Evolutionary conservation across 176 grass and related monocot species (phyloP).

Genomic region (Microstegium vimineum): DNA sequence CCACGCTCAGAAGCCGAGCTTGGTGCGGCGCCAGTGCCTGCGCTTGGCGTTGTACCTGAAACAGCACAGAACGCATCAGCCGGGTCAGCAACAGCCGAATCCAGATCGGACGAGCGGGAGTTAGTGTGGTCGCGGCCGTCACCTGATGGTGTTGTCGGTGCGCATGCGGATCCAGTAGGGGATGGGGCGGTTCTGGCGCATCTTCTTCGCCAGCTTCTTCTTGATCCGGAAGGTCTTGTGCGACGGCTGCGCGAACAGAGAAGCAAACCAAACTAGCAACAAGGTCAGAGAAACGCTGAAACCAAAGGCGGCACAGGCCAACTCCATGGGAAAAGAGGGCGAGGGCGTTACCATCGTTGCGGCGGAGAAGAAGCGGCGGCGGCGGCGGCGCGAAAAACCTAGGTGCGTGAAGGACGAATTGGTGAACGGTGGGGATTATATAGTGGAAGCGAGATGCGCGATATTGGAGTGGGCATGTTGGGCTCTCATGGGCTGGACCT

Average conservation of each 20-base stretch:
- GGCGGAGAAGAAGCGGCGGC: slow-evolving; percentile 9
- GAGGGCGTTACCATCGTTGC: slow-evolving; percentile 43
- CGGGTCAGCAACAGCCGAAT: not conserved
- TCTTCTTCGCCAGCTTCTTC: slow-evolving; percentile 94
- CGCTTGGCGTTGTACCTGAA: slow-evolving; percentile 97
- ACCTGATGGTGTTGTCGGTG: slow-evolving; percentile 93
- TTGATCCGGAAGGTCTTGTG: slow-evolving; percentile 95
- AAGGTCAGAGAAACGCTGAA: not conserved
- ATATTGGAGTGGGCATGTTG: not conserved
- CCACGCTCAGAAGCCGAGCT: slow-evolving; percentile 77
- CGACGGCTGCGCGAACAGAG: slow-evolving; percentile 48
- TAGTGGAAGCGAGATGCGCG: not conserved
- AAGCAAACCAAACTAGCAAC: not conserved
- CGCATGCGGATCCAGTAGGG: slow-evolving; percentile 96
- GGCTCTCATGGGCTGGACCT: slow-evolving; percentile 5
- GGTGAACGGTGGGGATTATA: slow-evolving; percentile 24
- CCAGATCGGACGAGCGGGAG: not conserved
- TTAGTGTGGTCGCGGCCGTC: not conserved
- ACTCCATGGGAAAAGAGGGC: not conserved
- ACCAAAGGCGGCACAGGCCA: not conserved
- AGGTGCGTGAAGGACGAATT: slow-evolving; percentile 25
- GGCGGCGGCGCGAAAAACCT: slow-evolving; percentile 52
- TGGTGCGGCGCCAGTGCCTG: slow-evolving; percentile 99
- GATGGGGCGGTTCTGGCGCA: slow-evolving; percentile 95
- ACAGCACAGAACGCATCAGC: not conserved